phyloP scores from a whole-genome alignment of 805 yeast species.

The Tetrapisispora arboricola region DNA sequence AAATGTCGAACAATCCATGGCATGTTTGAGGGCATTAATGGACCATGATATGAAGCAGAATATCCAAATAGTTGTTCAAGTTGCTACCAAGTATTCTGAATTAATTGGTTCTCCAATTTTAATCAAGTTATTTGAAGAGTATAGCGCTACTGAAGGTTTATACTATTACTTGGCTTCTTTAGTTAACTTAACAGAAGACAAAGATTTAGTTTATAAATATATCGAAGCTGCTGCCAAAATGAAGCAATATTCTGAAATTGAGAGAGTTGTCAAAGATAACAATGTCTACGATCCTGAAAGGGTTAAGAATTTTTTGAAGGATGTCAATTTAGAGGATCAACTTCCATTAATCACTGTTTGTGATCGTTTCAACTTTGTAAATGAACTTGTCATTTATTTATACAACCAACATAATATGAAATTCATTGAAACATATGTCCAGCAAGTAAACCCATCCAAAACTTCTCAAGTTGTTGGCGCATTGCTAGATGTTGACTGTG shows the following conservation, averaged over 20 bases:
- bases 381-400: slow-evolving; percentile 84
- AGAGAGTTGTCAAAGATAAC: slow-evolving; percentile 90
- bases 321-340: slow-evolving; percentile 87
- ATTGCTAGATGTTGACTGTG: slow-evolving; percentile 93
- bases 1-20: slow-evolving; percentile 85
- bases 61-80: slow-evolving; percentile 88
- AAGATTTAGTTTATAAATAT: slow-evolving; percentile 92
- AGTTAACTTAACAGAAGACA: slow-evolving; percentile 87
- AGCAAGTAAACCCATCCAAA: slow-evolving; percentile 90
- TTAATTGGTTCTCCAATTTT: slow-evolving; percentile 77
- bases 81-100: slow-evolving; percentile 93
- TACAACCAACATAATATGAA: slow-evolving; percentile 94
- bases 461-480: slow-evolving; percentile 97
- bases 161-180: slow-evolving; percentile 89
- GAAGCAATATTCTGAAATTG: slow-evolving; percentile 88
- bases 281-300: slow-evolving; percentile 92
- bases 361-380: slow-evolving; percentile 84
- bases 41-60: slow-evolving; percentile 72
- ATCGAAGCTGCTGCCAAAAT: slow-evolving; percentile 87
- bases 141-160: slow-evolving; percentile 84
- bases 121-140: slow-evolving; percentile 88
- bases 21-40: slow-evolving; percentile 79
- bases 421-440: slow-evolving; percentile 95
- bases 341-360: slow-evolving; percentile 93
- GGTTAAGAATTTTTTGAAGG: slow-evolving; percentile 94